phyloP scores from a whole-genome alignment of 306 rosid genomes.

The Erythrophleum fordii region DNA sequence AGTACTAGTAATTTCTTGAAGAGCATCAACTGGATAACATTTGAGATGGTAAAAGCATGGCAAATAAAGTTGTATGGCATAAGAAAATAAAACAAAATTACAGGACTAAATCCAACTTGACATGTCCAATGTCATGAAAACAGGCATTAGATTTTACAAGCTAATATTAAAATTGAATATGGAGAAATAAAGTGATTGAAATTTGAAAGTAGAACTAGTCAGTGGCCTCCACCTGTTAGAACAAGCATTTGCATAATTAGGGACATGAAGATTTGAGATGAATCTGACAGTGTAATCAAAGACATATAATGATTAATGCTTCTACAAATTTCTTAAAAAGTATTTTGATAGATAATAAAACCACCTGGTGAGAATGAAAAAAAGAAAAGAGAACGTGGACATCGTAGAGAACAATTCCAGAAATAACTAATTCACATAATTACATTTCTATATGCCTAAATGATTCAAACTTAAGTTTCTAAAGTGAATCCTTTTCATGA shows the following conservation, averaged over 20 bases:
- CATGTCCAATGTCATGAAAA: neutral
- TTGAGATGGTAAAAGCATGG: conserved; percentile 32
- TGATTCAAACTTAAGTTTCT: neutral
- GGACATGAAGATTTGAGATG: neutral
- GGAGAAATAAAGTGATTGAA: neutral
- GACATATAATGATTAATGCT: neutral
- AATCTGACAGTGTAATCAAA: neutral
- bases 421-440: neutral
- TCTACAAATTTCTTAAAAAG: neutral
- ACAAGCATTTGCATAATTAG: neutral
- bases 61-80: neutral
- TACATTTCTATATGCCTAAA: neutral
- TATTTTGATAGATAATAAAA: neutral
- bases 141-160: neutral
- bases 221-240: too few species aligned
- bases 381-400: neutral
- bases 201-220: neutral
- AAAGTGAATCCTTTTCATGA: neutral
- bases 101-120: neutral
- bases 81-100: neutral
- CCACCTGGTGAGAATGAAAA: neutral
- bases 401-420: neutral
- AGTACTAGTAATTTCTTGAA: conserved; percentile 60
- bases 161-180: neutral
- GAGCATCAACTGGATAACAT: conserved; percentile 67